Percentiles rank a stretch among this genome's conserved stretches.
phyloP scores from a whole-genome alignment of 257 asterid species.

The Apocynum venetum region DNA sequence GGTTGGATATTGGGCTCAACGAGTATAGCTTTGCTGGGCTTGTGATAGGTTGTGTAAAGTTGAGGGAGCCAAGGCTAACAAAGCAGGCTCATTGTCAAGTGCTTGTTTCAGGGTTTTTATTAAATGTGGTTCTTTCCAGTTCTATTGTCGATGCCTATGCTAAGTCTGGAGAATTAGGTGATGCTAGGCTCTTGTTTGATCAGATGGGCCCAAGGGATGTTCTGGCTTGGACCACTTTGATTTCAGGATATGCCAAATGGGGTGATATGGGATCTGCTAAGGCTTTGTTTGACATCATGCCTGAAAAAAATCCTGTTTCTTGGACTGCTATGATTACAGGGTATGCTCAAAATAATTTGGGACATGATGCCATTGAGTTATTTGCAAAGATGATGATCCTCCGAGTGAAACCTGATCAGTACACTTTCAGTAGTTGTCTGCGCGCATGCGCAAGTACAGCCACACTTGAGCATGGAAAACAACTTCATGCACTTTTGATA shows the following conservation, averaged over 20 bases:
- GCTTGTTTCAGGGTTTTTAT: slow-evolving; percentile 48
- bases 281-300: slow-evolving; percentile 51
- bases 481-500: slow-evolving; percentile 57
- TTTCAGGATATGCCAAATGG: slow-evolving; percentile 56
- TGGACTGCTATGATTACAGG: slow-evolving; percentile 71
- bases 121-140: slow-evolving; percentile 57
- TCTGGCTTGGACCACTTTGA: slow-evolving; percentile 75
- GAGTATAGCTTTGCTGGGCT: slow-evolving; percentile 68
- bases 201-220: slow-evolving; percentile 54
- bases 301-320: slow-evolving; percentile 55
- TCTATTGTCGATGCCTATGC: slow-evolving; percentile 66
- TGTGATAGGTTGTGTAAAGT: slow-evolving; percentile 54
- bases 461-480: slow-evolving; percentile 49
- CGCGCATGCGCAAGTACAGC: slow-evolving; percentile 55
- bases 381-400: slow-evolving; percentile 43
- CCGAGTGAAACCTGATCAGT: slow-evolving; percentile 56
- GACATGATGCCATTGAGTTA: slow-evolving; percentile 38
- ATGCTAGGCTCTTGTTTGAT: slow-evolving; percentile 61
- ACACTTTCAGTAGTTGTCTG: slow-evolving; percentile 52
- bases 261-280: slow-evolving; percentile 60
- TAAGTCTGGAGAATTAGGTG: slow-evolving; percentile 54
- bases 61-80: slow-evolving; percentile 49
- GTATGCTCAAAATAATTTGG: slow-evolving; percentile 50
- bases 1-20: slow-evolving; percentile 44
- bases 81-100: slow-evolving; percentile 68